A percentile compares a stretch with the other conserved stretches of the same genome.
Evolutionary conservation across 257 asterid genomes (phyloP).

Genomic region (Capsicum chinense): DNA sequence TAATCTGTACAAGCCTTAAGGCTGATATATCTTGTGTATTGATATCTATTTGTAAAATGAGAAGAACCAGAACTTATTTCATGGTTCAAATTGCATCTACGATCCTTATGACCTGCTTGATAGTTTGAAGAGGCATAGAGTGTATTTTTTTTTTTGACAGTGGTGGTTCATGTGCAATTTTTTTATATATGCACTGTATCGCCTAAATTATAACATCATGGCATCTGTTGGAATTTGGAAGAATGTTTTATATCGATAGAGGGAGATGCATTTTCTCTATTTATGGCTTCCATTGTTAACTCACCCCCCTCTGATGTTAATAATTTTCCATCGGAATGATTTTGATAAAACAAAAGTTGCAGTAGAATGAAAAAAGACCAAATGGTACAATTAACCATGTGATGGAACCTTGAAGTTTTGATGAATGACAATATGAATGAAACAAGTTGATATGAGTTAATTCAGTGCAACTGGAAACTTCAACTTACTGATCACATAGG

Average conservation of each 20-base stretch:
- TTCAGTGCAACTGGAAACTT: too few species aligned
- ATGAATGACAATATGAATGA: too few species aligned
- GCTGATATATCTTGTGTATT: neutral
- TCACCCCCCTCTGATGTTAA: neutral
- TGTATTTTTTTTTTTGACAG: neutral
- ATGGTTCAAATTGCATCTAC: too few species aligned
- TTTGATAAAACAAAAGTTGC: too few species aligned
- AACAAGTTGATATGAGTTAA: too few species aligned
- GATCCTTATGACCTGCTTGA: neutral
- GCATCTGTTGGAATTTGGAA: neutral
- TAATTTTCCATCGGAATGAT: too few species aligned
- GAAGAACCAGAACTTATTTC: too few species aligned
- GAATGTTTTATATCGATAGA: neutral
- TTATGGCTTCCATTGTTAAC: neutral
- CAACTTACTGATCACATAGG: too few species aligned
- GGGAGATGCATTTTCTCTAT: neutral
- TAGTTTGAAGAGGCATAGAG: neutral
- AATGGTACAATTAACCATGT: too few species aligned
- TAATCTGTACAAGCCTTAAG: neutral
- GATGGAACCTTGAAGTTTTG: too few species aligned
- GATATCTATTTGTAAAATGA: neutral
- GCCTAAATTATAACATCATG: neutral
- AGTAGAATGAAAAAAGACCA: too few species aligned
- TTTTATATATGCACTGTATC: neutral
- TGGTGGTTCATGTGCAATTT: neutral